These are phyloP conservation scores for Microbotryum lychnidis-dioicae DNA, from an alignment of 1,284 basidiomycete genomes.

Conservation along the genomic window DNA sequence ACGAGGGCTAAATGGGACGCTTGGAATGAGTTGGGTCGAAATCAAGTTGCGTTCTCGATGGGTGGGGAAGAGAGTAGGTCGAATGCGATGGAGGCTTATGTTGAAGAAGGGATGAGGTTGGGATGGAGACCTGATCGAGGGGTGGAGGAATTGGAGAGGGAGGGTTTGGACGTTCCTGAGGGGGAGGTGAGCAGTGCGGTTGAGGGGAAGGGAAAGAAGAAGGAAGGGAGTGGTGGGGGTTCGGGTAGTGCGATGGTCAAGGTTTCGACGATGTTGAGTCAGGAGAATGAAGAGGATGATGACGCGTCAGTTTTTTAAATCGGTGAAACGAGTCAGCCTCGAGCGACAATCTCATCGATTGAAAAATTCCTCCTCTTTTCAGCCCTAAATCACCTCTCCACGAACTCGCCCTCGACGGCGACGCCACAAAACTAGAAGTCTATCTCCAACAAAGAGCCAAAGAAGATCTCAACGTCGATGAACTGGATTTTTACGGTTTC, in stretches of 20 bases:
- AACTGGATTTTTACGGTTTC: constrained; percentile 58
- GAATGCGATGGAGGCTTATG: constrained; percentile 49
- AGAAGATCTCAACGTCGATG: constrained; percentile 46
- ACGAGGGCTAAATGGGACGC: constrained; percentile 82
- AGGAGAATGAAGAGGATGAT: constrained; percentile 50
- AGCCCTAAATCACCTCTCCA: constrained; percentile 45
- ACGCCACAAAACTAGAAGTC: constrained; percentile 46
- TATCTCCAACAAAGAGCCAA: constrained; percentile 47
- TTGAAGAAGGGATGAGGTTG: constrained; percentile 57
- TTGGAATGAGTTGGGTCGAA: constrained; percentile 55
- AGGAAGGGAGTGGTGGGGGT: neutral
- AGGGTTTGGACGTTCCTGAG: constrained; percentile 23
- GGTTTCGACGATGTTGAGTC: constrained; percentile 29
- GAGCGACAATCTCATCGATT: neutral
- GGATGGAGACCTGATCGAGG: constrained; percentile 50
- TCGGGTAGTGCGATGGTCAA: constrained; percentile 35
- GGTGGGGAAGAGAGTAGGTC: constrained; percentile 45
- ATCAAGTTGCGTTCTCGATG: constrained; percentile 44
- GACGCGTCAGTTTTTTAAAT: constrained; percentile 65
- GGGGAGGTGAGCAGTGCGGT: no score
- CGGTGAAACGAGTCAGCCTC: no score
- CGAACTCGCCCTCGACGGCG: constrained; percentile 55
- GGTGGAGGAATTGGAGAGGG: constrained; percentile 24
- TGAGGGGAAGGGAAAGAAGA: neutral
- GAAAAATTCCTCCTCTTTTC: neutral